phyloP scores from a whole-genome alignment of 257 asterid species.

The Gynochthodes officinalis region DNA sequence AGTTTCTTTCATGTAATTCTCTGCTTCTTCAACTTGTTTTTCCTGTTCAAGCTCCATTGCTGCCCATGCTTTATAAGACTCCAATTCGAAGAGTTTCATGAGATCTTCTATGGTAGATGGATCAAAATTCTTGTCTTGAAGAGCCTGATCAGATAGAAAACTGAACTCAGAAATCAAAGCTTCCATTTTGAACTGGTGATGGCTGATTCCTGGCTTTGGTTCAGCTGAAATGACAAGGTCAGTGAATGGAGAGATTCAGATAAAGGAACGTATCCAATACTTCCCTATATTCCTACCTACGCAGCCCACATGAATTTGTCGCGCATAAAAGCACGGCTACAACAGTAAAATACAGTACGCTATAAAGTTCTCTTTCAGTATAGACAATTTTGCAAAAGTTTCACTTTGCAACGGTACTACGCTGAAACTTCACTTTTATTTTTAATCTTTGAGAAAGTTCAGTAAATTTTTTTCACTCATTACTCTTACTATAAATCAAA shows the following conservation, averaged over 20 bases:
- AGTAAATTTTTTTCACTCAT: too few species aligned
- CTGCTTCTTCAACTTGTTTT: slow-evolving; percentile 35
- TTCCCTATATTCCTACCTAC: neutral
- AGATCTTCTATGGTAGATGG: slow-evolving; percentile 70
- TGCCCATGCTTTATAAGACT: slow-evolving; percentile 90
- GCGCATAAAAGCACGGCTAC: neutral
- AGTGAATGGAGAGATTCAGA: slow-evolving; percentile 18
- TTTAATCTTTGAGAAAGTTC: too few species aligned
- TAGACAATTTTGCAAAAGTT: neutral
- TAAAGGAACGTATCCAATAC: slow-evolving; percentile 2
- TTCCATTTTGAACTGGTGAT: slow-evolving; percentile 43
- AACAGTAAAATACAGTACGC: neutral
- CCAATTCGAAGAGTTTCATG: slow-evolving; percentile 75
- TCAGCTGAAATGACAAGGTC: neutral
- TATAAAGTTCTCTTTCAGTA: neutral
- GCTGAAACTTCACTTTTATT: neutral
- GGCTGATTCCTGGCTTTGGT: too few species aligned
- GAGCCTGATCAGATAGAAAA: slow-evolving; percentile 59
- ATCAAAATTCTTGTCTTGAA: slow-evolving; percentile 65
- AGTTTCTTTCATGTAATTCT: slow-evolving; percentile 35
- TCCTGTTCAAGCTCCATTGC: slow-evolving; percentile 59
- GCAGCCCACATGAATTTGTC: slow-evolving; percentile 10
- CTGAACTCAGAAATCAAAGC: slow-evolving; percentile 66
- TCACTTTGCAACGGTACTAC: slow-evolving; percentile 8
- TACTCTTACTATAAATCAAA: too few species aligned